Evolutionary conservation across 805 yeast genomes (phyloP), one percentile per base, ranked within the genome.

Genomic region (Nakazawaea wyomingensis): DNA sequence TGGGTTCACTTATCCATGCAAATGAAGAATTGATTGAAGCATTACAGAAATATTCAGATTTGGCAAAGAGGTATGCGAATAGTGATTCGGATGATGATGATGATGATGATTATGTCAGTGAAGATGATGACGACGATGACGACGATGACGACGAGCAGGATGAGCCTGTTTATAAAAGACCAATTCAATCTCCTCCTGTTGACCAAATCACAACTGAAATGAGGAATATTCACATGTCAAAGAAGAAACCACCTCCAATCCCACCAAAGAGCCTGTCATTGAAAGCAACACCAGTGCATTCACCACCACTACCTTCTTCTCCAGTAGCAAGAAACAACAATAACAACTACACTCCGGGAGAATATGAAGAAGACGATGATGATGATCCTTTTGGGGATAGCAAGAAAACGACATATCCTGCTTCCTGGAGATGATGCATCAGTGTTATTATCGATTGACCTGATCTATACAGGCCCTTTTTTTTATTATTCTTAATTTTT

Each of bases 11-110:
- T 49, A 78, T 93, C 45, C 82, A 78, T 52, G 95, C 96, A 35
- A 93, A 93, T 58, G 99, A 93, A 54, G 90, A 87, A 58, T 72
- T 93, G 48, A 95, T 93, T 5, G 66, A 67, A 4, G 82, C 89
- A 0, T 71, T 93, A 53, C 77, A 79, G 52, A 63, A 68, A 41
- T 90, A 78, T 58, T 96, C 90, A 46, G 71, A 72, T 37, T 60
- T 67, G 65, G 60, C 80, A 51, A 48, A 67, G 46, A 61, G 77
- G 51, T 42, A 68, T 10, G 72, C 65, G 24, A 55, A 56, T 28
- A 67, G 61, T 24, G 62, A 62, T 30, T 54, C 62, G 37, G 64
- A 66, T 36, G 77, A 71, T 43, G 70, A 71, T 10, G 69, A 66
- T 14, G 67, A 64, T 19, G 60, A 59, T 1, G 65, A 64, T 43